Conservation (phyloP, 2,329 filamentous ascomycete genomes). For the Leptographium flavum region DNA sequence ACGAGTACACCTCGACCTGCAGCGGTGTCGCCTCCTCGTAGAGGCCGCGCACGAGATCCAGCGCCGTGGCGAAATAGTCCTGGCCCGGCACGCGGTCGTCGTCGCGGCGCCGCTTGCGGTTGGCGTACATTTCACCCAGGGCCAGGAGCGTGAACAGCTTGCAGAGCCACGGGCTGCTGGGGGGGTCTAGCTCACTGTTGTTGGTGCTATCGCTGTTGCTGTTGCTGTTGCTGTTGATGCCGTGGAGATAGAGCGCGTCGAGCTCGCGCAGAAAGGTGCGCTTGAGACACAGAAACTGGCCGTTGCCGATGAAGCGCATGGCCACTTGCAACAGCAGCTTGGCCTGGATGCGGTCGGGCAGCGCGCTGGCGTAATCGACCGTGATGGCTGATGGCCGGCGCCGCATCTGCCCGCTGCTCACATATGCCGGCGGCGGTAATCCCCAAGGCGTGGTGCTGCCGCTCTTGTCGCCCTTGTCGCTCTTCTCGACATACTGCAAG, state of each 20-base stretch:
- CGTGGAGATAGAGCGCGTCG: background rate
- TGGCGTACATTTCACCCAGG: conserved; percentile 1
- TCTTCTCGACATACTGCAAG: background rate
- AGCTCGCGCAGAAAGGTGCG: background rate
- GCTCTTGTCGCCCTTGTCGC: background rate
- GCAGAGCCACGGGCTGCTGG: background rate
- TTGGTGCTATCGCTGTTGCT: too few species aligned
- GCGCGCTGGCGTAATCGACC: background rate
- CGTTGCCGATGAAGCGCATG: conserved; percentile 1
- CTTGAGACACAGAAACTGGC: background rate
- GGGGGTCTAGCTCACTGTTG: too few species aligned
- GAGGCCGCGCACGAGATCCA: conserved; percentile 19
- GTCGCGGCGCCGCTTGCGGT: background rate
- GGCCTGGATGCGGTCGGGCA: background rate
- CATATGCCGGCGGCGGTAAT: too few species aligned
- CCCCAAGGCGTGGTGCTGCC: too few species aligned
- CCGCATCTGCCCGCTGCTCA: too few species aligned
- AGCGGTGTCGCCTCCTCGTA: too few species aligned
- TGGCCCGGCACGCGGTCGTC: conserved; percentile 19
- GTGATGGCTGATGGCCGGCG: too few species aligned
- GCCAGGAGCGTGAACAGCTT: background rate
- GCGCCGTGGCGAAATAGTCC: conserved; percentile 20
- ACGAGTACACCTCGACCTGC: too few species aligned
- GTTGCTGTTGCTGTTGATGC: background rate
- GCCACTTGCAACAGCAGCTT: background rate